A percentile compares a stretch with the other conserved stretches of the same genome.
Evolutionary conservation across 345 rosid genomes (phyloP).

Genomic region (Heritiera fomes): DNA sequence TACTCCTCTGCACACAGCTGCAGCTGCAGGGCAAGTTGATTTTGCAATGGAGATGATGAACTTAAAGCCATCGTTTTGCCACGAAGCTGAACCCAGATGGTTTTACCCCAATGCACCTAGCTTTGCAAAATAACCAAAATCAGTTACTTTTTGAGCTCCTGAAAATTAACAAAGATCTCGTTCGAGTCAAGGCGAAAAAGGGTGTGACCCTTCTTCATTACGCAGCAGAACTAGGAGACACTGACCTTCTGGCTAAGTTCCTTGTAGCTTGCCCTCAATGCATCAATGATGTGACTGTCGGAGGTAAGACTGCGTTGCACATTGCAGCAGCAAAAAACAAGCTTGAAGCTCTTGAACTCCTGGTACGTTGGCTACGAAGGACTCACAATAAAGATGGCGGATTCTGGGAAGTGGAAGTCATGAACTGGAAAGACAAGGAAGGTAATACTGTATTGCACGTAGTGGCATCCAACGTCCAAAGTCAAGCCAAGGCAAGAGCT

Average conservation of each 20-base stretch:
- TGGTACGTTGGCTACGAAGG: background rate
- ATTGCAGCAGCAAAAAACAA: background rate
- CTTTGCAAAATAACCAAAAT: background rate
- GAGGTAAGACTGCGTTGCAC: conserved; percentile 24
- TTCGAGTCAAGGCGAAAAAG: background rate
- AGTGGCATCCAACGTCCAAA: background rate
- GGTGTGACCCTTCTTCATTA: conserved; percentile 24
- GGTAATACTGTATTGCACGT: background rate
- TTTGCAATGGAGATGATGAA: too few species aligned
- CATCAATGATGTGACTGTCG: conserved; percentile 13
- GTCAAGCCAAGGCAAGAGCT: background rate
- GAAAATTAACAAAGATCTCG: background rate
- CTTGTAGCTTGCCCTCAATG: conserved; percentile 21
- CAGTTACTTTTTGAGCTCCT: background rate
- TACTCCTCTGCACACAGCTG: too few species aligned
- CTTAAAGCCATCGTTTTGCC: too few species aligned
- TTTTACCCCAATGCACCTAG: background rate
- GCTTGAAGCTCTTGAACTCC: background rate
- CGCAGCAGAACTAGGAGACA: conserved; percentile 12
- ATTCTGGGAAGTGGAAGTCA: background rate
- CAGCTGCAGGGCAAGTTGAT: too few species aligned
- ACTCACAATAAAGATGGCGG: background rate
- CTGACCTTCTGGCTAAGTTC: background rate
- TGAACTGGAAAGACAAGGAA: background rate
- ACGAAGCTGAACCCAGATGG: background rate